These are phyloP conservation scores for Sarocladiaceae sp. DNA, from an alignment of 2,329 filamentous ascomycete species.

Conservation along the genomic window DNA sequence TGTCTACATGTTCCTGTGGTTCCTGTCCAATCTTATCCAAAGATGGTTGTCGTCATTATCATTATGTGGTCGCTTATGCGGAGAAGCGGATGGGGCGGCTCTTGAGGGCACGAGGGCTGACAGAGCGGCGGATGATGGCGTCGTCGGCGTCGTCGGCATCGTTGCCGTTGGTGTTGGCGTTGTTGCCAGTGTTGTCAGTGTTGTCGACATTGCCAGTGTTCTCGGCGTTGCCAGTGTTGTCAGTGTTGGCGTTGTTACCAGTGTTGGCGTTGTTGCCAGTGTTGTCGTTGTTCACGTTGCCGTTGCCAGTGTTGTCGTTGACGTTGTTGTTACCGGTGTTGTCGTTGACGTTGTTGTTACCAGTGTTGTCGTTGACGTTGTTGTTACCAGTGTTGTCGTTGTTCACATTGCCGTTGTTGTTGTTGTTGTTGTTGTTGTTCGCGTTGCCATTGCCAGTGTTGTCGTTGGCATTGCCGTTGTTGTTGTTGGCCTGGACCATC, in stretches of 20 bases:
- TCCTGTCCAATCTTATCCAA: neutral
- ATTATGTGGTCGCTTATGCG: neutral
- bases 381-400: constrained; percentile 35
- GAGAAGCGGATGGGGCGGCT: neutral
- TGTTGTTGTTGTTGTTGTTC: neutral
- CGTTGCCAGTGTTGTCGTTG: neutral
- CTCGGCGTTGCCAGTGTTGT: neutral
- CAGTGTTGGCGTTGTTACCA: constrained; percentile 4
- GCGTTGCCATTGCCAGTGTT: constrained; percentile 14
- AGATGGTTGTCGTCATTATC: neutral
- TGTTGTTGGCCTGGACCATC: constrained; percentile 41
- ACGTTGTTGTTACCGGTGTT: constrained; percentile 10
- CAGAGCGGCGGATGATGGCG: neutral
- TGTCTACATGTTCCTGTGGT: neutral
- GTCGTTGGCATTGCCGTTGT: constrained; percentile 20
- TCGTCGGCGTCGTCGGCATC: constrained; percentile 10
- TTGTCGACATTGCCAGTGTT: neutral
- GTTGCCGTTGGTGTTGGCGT: constrained; percentile 12
- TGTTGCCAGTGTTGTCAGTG: constrained; percentile 6
- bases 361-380: constrained; percentile 27
- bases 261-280: constrained; percentile 14
- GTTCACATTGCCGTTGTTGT: constrained; percentile 36
- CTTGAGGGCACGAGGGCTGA: constrained; percentile 6
- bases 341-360: constrained; percentile 23
- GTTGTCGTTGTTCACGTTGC: constrained; percentile 11